A percentile compares a stretch with the other conserved stretches of the same genome.
Evolutionary conservation across 148 eudicot genomes (phyloP).

Genomic region (Heliosperma pusillum): DNA sequence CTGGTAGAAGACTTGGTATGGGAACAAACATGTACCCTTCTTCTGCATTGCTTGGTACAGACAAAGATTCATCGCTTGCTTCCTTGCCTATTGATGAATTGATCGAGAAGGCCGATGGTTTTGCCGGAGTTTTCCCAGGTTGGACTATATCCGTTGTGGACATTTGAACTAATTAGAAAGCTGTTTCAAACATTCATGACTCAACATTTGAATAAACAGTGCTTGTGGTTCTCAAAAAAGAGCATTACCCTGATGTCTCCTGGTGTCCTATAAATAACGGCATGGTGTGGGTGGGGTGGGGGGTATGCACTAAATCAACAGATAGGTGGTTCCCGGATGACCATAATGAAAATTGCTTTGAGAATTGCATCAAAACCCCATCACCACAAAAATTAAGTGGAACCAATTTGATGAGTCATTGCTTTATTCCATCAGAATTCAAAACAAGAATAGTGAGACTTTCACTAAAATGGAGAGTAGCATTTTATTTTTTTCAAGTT

Average conservation of each 20-base stretch:
- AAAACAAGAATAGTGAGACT: not conserved
- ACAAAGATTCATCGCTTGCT: constrained; percentile 67
- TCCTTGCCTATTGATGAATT: constrained; percentile 74
- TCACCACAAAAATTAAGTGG: too few species aligned
- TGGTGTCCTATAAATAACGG: not conserved
- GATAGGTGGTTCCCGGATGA: too few species aligned
- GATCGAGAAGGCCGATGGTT: constrained; percentile 94
- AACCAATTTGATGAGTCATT: not conserved
- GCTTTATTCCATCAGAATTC: not conserved
- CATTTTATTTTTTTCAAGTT: too few species aligned
- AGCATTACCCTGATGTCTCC: not conserved
- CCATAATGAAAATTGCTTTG: too few species aligned
- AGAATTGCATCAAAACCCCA: too few species aligned
- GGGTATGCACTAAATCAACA: too few species aligned
- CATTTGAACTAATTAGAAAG: not conserved
- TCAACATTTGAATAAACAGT: not conserved
- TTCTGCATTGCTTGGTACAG: constrained; percentile 68
- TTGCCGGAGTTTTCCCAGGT: constrained; percentile 97
- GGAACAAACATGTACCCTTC: constrained; percentile 98
- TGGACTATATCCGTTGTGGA: not conserved
- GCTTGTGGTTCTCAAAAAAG: not conserved
- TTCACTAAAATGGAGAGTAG: not conserved
- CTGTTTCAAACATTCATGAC: not conserved
- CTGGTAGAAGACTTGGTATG: constrained; percentile 95
- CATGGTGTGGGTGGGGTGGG: too few species aligned